Conservation (phyloP, 208 protist species). For the Acanthamoeba royreba region DNA sequence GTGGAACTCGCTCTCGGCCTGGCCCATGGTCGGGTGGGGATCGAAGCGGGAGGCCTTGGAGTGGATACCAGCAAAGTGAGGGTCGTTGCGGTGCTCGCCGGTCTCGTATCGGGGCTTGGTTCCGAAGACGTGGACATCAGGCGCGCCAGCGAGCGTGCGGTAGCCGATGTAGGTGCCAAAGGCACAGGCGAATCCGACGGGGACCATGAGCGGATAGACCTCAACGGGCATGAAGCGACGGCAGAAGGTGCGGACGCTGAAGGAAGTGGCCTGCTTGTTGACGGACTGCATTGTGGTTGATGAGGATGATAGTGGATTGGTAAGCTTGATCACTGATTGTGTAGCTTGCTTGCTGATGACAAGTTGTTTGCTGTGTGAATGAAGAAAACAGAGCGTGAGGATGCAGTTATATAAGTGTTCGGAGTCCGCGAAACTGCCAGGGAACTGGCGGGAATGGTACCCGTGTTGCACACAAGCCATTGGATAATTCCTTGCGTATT, state of each 20-base stretch:
- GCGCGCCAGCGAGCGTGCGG: neutral
- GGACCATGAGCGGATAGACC: neutral
- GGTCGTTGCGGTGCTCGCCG: neutral
- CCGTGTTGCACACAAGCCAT: too few species aligned
- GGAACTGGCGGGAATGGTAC: too few species aligned
- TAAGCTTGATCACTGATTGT: too few species aligned
- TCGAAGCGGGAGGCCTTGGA: slow-evolving; percentile 11
- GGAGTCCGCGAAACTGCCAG: too few species aligned
- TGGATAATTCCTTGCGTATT: too few species aligned
- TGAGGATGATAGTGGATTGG: too few species aligned
- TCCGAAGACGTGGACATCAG: neutral
- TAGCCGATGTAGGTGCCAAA: neutral
- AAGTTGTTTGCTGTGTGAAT: too few species aligned
- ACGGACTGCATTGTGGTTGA: neutral
- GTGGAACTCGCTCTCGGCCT: neutral
- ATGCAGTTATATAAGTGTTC: too few species aligned
- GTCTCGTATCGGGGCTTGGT: neutral
- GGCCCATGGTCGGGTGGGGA: neutral
- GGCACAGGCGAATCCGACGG: neutral
- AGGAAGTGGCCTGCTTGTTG: neutral
- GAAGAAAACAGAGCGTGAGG: too few species aligned
- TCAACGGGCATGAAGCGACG: neutral
- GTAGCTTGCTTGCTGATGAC: too few species aligned
- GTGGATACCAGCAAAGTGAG: neutral
- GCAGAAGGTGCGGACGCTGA: neutral